Evolutionary conservation across 2,329 filamentous ascomycete genomes (phyloP), one percentile per base, ranked within the genome.

Genomic region (Aureobasidium uvarum): DNA sequence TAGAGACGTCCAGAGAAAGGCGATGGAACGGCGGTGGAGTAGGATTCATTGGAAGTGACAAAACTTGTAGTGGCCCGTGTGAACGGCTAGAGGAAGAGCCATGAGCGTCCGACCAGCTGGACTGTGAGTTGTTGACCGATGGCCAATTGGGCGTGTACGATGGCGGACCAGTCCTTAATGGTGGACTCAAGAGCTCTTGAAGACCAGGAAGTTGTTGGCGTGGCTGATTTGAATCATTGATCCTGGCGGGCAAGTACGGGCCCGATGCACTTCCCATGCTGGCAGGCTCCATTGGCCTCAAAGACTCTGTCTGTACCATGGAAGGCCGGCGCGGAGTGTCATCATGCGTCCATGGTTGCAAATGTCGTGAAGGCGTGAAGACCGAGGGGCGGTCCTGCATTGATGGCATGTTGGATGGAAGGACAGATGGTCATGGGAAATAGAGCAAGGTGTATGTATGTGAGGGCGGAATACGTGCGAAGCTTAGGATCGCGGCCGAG

Each of bases 151-250:
- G 31, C 14, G 50, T 41, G 16, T 46, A 62, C 33, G 65, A 52
- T 45, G 48, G 52, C 2, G 59, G 43, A 20, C 59, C 59, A 13
- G 58, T 39, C 20, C 65, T 54, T 18, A 56, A 13, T 11, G 65
- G 4, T 18, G 65, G 65, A 52, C 59, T 64, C 23, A 64, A 52
- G 3, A 66, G 52, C 18, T 64, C 65, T n/a, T 48, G 43, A 4
- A 66, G 48, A n/a, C 65, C 65, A 23, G 65, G 65, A 38, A 66
- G 59, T 23, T 63, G 58, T 51, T 66, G 65, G 10, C 65, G 38
- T 39, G 36, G 59, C 31, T 58, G 63, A 14, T 38, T 41, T 50
- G 48, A 20, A 46, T 46, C 50, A 16, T 18, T 55, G 28, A 36
- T 50, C 5, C 52, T 31, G 28, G 62, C n/a, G 20, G 31, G 54